Evolutionary conservation across 2,329 filamentous ascomycete species (phyloP).

Genomic region (Botrytis squamosa): DNA sequence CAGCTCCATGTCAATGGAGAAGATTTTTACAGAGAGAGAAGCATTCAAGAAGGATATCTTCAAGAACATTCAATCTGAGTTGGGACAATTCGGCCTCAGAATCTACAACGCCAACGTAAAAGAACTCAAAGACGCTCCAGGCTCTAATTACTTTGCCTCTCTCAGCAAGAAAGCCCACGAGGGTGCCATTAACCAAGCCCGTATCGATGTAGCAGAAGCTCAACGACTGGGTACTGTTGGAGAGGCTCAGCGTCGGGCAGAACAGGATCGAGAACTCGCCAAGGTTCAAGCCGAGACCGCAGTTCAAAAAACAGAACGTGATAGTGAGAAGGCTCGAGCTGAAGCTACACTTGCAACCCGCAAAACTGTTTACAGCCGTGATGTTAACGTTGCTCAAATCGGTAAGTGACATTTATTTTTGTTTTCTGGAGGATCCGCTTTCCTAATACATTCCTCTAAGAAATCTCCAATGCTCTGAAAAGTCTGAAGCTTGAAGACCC

Average conservation of each 20-base stretch:
- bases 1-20: slow-evolving; percentile 66
- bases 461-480: not conserved
- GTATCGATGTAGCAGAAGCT: slow-evolving; percentile 64
- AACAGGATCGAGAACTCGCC: slow-evolving; percentile 81
- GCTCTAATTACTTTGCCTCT: slow-evolving; percentile 80
- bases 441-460: not conserved
- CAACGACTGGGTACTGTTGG: slow-evolving; percentile 68
- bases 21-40: slow-evolving; percentile 66
- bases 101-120: slow-evolving; percentile 77
- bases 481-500: not conserved
- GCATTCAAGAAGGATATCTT: slow-evolving; percentile 75
- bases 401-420: not conserved
- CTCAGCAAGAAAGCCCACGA: slow-evolving; percentile 82
- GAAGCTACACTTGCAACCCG: slow-evolving; percentile 73
- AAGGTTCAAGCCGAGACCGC: slow-evolving; percentile 80
- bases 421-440: not conserved
- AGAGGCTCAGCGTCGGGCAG: slow-evolving; percentile 74
- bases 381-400: slow-evolving; percentile 75
- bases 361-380: slow-evolving; percentile 69
- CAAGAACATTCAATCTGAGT: slow-evolving; percentile 56
- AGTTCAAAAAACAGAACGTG: slow-evolving; percentile 76
- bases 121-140: slow-evolving; percentile 78
- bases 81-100: slow-evolving; percentile 76
- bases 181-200: slow-evolving; percentile 77
- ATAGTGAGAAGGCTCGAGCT: slow-evolving; percentile 75